Base-by-base conservation (phyloP, 495 filamentous ascomycete species). In the Penicillium samsonianum region DNA sequence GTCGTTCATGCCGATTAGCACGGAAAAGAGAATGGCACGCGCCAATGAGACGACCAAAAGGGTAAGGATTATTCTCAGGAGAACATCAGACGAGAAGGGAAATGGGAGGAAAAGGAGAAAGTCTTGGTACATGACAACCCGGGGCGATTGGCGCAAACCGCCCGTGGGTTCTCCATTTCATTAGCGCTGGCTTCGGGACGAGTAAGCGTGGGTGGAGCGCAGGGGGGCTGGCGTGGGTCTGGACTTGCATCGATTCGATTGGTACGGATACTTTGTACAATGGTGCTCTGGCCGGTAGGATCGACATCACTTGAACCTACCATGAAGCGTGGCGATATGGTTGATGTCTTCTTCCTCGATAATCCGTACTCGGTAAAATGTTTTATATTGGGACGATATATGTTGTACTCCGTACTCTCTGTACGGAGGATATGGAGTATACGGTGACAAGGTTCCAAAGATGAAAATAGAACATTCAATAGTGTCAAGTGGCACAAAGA, bases 81-180 rank as follows among this genome's bases (percentile, higher is more conserved):
- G 55, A 51, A 42, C 43, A 53, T 53, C 38, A 53, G 17, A 33
- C 30, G 11, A 53, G 45, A 41, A 48, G 55, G 20, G 37, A 33
- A 54, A 51, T 58, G 42, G 38, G 31, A 30, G 58, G n/a, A 63
- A 60, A 61, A 61, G 49, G 57, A 63, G 57, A 45, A 51, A 63
- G 58, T 53, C 41, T 31, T 45, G 31, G n/a, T 48, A 5, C 43
- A 46, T 25, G 28, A 30, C 45, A 48, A 30, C 4, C 28, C n/a
- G 53, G 61, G 55, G 58, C 61, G 58, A 64, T 66, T 66, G 61
- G 64, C 64, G 64, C 61, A 61, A 58, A 40, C 38, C 63, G 57
- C 64, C 64, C 61, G 57, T 63, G 60, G 63, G 51, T 56, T 61
- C 60, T 58, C 33, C 59, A 58, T 46, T 46, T 40, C 58, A 50